Base-by-base conservation (phyloP, 305 asterid genomes). In the Fraxinus dipetala region DNA sequence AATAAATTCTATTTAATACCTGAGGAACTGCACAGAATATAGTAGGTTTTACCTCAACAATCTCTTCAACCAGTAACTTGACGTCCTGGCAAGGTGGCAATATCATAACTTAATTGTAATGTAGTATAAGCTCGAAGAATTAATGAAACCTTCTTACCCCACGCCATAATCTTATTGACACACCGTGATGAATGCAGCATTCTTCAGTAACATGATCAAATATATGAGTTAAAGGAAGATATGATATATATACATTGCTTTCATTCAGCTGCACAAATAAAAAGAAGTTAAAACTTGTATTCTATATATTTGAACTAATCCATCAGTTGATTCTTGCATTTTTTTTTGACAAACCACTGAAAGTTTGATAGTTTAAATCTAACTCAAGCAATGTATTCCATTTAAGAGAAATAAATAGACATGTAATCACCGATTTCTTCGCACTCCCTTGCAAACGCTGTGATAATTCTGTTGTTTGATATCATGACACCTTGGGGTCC, bases 21-120 rank as follows among this genome's bases (percentile, higher is more conserved):
- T 89, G 88, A 67, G 91, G 91, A 83, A 88, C 89, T 51, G 88
- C 91, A 86, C 89, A 88, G 83, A 86, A 88, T 76, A 88, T 56
- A 30, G 89, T 86, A 16, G 91, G 89, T 74, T 86, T 88, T 28
- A 88, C 77, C 75, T 72, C 91, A 36, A 34, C 82, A 78, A 88
- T 76, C 75, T 88, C 91, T 72, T 88, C 89, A 10, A 87, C 86
- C 75, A 88, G 83, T 51, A 86, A 83, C 76, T 86, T 87, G n/a
- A 89, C 87, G 78, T 89, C 90, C 91, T 87, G 79, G 16, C n/a
- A 34, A 65, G 13, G 48, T 11, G 24, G 35, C 72, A 61, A 22
- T 61, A 2, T 22, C 31, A 61, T 20, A 22, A 61, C 32, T 20
- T 61, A 22, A 22, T 59, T 18, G 10, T 61, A 6, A 61, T 20